Percentiles rank a stretch among this genome's conserved stretches.
These are phyloP conservation scores for Hanseniaspora taiwanica DNA, from an alignment of 805 yeast genomes.

Conservation along the genomic window DNA sequence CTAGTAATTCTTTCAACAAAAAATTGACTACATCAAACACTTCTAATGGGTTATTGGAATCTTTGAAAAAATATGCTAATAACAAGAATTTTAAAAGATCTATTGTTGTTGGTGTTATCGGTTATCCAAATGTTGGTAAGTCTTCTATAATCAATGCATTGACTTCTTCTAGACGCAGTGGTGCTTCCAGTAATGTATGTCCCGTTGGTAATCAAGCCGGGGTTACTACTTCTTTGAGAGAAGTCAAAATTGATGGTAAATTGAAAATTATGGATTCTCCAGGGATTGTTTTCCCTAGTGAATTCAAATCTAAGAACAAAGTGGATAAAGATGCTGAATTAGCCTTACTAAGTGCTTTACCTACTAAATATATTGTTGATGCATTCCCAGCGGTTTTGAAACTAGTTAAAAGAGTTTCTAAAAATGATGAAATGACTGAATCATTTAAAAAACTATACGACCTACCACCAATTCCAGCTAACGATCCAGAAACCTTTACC, in stretches of 20 bases:
- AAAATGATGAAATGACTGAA: conserved; percentile 64
- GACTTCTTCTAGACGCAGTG: conserved; percentile 65
- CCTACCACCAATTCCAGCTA: conserved; percentile 66
- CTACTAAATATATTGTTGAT: conserved; percentile 74
- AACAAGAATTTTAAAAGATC: conserved; percentile 79
- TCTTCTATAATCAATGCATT: conserved; percentile 88
- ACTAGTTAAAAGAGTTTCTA: conserved; percentile 62
- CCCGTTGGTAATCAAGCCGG: conserved; percentile 98
- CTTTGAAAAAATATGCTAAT: conserved; percentile 75
- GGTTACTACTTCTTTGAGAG: conserved; percentile 83
- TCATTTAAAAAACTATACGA: conserved; percentile 60
- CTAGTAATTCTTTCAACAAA: conserved; percentile 56
- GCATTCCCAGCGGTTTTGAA: conserved; percentile 72
- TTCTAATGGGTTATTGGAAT: conserved; percentile 58
- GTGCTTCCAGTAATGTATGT: conserved; percentile 58
- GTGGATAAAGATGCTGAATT: conserved; percentile 76
- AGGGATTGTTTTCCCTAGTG: conserved; percentile 88
- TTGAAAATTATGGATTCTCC: conserved; percentile 88
- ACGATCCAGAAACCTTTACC: conserved; percentile 61
- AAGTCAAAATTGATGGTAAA: conserved; percentile 83
- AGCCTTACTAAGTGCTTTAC: conserved; percentile 76
- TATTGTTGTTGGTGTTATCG: conserved; percentile 87
- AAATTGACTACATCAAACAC: conserved; percentile 59
- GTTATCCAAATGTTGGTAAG: conserved; percentile 95
- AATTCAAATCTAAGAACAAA: conserved; percentile 37